These are phyloP conservation scores for Corynespora cassiicola DNA, from an alignment of 2,329 filamentous ascomycete genomes.

Conservation along the genomic window DNA sequence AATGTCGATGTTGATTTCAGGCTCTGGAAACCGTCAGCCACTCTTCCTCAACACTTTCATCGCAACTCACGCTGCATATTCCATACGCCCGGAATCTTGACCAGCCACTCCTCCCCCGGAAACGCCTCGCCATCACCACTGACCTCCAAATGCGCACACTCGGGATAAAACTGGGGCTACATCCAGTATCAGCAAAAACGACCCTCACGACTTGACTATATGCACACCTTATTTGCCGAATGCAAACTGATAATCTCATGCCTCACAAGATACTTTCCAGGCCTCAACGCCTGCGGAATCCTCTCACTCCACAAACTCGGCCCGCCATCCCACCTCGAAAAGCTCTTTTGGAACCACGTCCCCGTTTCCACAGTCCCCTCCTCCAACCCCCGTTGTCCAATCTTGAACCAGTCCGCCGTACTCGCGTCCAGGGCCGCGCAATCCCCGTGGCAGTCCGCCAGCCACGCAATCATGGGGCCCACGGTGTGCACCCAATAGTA, in stretches of 20 bases:
- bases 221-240: slow-evolving; percentile 31
- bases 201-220: too few species aligned
- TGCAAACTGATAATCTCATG: slow-evolving; percentile 40
- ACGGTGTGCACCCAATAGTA: slow-evolving; percentile 37
- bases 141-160: slow-evolving; percentile 38
- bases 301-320: slow-evolving; percentile 34
- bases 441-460: slow-evolving; percentile 32
- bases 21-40: slow-evolving; percentile 24
- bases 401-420: slow-evolving; percentile 35
- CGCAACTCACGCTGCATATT: slow-evolving; percentile 35
- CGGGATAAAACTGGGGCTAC: slow-evolving; percentile 37
- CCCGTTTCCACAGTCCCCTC: slow-evolving; percentile 27
- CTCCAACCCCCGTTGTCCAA: slow-evolving; percentile 27
- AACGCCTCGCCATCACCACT: slow-evolving; percentile 18
- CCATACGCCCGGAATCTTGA: slow-evolving; percentile 37
- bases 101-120: slow-evolving; percentile 28
- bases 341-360: slow-evolving; percentile 33
- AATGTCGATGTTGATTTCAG: slow-evolving; percentile 38
- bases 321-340: slow-evolving; percentile 30
- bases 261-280: slow-evolving; percentile 32
- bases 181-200: too few species aligned
- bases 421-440: slow-evolving; percentile 23
- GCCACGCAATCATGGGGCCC: slow-evolving; percentile 37
- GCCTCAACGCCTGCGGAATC: slow-evolving; percentile 23
- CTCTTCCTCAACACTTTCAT: neutral